phyloP scores from a whole-genome alignment of 2,329 filamentous ascomycete species.

The Gnomoniopsis smithogilvyi region DNA sequence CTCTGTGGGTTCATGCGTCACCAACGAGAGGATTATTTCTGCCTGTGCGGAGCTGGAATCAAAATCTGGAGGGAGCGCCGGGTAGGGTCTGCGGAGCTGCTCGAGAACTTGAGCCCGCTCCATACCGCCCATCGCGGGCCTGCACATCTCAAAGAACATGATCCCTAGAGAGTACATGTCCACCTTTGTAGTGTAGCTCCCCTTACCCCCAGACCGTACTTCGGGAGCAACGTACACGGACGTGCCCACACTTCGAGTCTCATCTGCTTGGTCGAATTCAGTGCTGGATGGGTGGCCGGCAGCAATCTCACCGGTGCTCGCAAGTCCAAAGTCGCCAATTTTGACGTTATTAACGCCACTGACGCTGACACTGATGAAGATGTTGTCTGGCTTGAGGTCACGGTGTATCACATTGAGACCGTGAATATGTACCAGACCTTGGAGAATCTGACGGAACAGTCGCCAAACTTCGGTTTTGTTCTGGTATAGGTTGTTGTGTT shows the following conservation, averaged over 20 bases:
- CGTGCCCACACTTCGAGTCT: slow-evolving; percentile 72
- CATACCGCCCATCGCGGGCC: slow-evolving; percentile 59
- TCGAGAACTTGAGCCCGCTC: slow-evolving; percentile 63
- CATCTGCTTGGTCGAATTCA: slow-evolving; percentile 53
- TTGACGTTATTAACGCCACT: slow-evolving; percentile 87
- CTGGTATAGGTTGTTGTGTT: slow-evolving; percentile 64
- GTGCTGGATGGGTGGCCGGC: slow-evolving; percentile 48
- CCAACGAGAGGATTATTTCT: slow-evolving; percentile 73
- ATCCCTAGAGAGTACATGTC: slow-evolving; percentile 99
- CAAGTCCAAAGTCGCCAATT: slow-evolving; percentile 94
- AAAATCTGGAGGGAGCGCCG: slow-evolving; percentile 72
- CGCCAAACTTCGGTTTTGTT: slow-evolving; percentile 81
- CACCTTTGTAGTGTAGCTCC: slow-evolving; percentile 87
- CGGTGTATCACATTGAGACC: slow-evolving; percentile 89
- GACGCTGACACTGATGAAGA: slow-evolving; percentile 71
- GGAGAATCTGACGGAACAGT: slow-evolving; percentile 84
- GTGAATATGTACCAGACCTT: slow-evolving; percentile 88
- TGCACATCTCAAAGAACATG: slow-evolving; percentile 99
- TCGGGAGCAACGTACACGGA: slow-evolving; percentile 93
- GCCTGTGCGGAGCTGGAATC: slow-evolving; percentile 69
- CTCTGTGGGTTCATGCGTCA: slow-evolving; percentile 78
- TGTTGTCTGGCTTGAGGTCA: slow-evolving; percentile 94
- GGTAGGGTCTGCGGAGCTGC: slow-evolving; percentile 63
- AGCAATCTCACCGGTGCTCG: slow-evolving; percentile 79
- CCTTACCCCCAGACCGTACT: slow-evolving; percentile 70